Evolutionary conservation across 306 rosid genomes (phyloP).

Genomic region (Psophocarpus tetragonolobus): DNA sequence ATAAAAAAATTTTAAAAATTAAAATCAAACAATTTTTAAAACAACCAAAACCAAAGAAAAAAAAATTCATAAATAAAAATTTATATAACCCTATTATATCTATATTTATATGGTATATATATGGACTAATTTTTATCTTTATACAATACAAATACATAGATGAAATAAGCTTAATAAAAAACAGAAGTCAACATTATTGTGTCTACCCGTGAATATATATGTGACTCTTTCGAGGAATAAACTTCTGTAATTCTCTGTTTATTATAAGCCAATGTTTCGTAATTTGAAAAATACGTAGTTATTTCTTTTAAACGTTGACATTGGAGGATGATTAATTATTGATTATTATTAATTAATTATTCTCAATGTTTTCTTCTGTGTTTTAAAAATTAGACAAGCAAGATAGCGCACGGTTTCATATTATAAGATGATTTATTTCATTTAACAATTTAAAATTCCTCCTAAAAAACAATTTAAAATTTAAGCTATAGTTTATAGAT

Average conservation of each 20-base stretch:
- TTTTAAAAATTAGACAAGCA: not conserved
- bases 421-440: not conserved
- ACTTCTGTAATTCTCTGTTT: not conserved
- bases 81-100: no score
- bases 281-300: not conserved
- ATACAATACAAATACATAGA: slow-evolving; percentile 3
- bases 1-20: no score
- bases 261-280: not conserved
- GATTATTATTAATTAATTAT: no score
- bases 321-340: no score
- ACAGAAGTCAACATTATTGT: slow-evolving; percentile 25
- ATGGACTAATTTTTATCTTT: not conserved
- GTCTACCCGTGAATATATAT: slow-evolving; percentile 20
- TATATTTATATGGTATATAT: not conserved
- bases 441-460: not conserved
- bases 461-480: not conserved
- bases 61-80: no score
- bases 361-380: not conserved
- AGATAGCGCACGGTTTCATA: not conserved
- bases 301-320: slow-evolving; percentile 26
- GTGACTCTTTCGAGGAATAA: not conserved
- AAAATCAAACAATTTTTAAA: no score
- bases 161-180: slow-evolving; percentile 2
- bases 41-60: no score
- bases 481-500: not conserved